Evolutionary conservation across 2,329 filamentous ascomycete genomes (phyloP).

Genomic region (Microcyclospora tardicrescens): DNA sequence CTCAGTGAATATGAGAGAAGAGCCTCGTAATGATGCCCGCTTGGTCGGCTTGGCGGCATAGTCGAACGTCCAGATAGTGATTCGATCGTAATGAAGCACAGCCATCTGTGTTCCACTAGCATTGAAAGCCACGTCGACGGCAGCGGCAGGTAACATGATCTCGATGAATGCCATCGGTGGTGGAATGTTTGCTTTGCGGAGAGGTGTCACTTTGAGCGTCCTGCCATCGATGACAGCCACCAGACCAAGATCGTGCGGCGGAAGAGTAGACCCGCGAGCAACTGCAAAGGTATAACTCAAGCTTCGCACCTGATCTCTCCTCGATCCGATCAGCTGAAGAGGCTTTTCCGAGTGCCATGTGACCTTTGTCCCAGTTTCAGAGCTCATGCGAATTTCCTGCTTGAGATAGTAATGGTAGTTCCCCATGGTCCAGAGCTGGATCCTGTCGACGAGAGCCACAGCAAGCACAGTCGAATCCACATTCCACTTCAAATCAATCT

Average conservation of each 20-base stretch:
- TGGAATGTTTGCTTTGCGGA: constrained; percentile 72
- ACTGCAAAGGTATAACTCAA: constrained; percentile 57
- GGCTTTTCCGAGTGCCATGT: constrained; percentile 80
- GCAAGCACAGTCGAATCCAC: constrained; percentile 82
- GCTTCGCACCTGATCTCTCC: background rate
- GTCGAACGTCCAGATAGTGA: constrained; percentile 60
- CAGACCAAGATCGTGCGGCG: constrained; percentile 53
- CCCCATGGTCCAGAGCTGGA: constrained; percentile 94
- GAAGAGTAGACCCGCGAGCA: constrained; percentile 52
- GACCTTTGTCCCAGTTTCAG: background rate
- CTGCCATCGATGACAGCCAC: constrained; percentile 76
- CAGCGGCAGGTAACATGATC: constrained; percentile 47
- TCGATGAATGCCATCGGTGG: constrained; percentile 86
- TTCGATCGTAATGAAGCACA: constrained; percentile 52
- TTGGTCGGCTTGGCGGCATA: constrained; percentile 40
- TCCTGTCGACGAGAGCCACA: constrained; percentile 55
- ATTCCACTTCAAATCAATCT: constrained; percentile 71
- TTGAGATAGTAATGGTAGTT: constrained; percentile 99
- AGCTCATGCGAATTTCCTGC: constrained; percentile 53
- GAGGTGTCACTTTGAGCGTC: constrained; percentile 69
- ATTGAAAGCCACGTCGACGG: constrained; percentile 64
- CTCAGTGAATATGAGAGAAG: background rate
- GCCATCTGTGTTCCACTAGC: constrained; percentile 52
- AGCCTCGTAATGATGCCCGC: constrained; percentile 20
- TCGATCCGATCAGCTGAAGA: constrained; percentile 44